A percentile compares a stretch with the other conserved stretches of the same genome.
Evolutionary conservation across 805 yeast species (phyloP).

Genomic region (Huiozyma sinensis): DNA sequence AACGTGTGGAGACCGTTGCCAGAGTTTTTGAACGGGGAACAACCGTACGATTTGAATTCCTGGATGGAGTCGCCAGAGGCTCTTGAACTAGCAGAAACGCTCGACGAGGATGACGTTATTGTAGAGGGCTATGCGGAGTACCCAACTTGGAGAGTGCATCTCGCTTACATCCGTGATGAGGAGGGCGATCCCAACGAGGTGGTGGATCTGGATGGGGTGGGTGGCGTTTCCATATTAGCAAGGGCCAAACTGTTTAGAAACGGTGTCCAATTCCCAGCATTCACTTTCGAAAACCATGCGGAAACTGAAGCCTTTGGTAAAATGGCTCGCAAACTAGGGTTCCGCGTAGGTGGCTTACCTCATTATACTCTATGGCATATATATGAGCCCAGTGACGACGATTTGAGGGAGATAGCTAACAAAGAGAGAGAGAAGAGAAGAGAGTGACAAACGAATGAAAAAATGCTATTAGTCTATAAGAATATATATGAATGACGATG

Average conservation of each 20-base stretch:
- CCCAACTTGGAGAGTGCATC: slow-evolving; percentile 76
- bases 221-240: slow-evolving; percentile 75
- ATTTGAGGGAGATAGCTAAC: slow-evolving; percentile 55
- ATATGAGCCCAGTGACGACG: slow-evolving; percentile 82
- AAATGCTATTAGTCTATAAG: background rate
- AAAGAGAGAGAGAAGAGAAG: slow-evolving; percentile 59
- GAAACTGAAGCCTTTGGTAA: slow-evolving; percentile 85
- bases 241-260: slow-evolving; percentile 64
- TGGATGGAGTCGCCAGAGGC: slow-evolving; percentile 89
- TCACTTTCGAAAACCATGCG: slow-evolving; percentile 74
- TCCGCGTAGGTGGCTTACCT: slow-evolving; percentile 76
- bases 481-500: too few relatives aligned
- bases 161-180: slow-evolving; percentile 58
- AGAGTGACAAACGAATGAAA: slow-evolving; percentile 5
- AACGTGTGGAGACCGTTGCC: slow-evolving; percentile 98
- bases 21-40: slow-evolving; percentile 67
- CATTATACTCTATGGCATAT: slow-evolving; percentile 88
- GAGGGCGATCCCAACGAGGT: slow-evolving; percentile 52
- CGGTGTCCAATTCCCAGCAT: slow-evolving; percentile 80
- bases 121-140: slow-evolving; percentile 85
- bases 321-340: slow-evolving; percentile 70
- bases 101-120: slow-evolving; percentile 74
- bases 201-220: slow-evolving; percentile 74
- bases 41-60: slow-evolving; percentile 91
- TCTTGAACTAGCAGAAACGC: slow-evolving; percentile 47